Evolutionary conservation across 331 rosid genomes (phyloP).

Genomic region (Malus hybrid): DNA sequence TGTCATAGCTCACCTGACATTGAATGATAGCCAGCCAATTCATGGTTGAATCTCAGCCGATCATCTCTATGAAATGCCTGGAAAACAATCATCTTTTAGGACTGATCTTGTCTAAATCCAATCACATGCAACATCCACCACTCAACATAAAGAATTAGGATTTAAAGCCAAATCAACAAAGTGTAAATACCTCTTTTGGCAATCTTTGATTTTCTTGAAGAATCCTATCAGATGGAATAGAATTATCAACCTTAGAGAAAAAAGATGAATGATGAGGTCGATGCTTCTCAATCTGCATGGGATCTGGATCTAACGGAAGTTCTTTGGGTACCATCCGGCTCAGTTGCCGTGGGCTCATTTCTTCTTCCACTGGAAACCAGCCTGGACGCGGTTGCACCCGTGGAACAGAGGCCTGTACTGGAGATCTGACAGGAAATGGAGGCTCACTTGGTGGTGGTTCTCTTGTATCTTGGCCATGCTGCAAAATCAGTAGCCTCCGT

Average conservation of each 20-base stretch:
- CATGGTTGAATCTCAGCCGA: constrained; percentile 62
- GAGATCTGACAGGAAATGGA: constrained; percentile 58
- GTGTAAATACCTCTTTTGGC: constrained; percentile 69
- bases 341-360: constrained; percentile 70
- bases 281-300: constrained; percentile 63
- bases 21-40: constrained; percentile 48
- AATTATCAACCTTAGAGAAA: constrained; percentile 66
- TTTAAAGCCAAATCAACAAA: constrained; percentile 13
- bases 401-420: constrained; percentile 56
- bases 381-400: constrained; percentile 53
- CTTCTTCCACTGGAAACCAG: constrained; percentile 89
- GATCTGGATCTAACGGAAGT: constrained; percentile 63
- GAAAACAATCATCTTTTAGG: constrained; percentile 16
- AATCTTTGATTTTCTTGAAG: constrained; percentile 68
- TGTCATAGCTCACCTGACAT: constrained; percentile 56
- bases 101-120: background rate
- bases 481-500: constrained; percentile 96
- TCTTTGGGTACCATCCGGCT: constrained; percentile 57
- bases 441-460: constrained; percentile 65
- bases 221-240: constrained; percentile 63
- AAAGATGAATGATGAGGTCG: constrained; percentile 61
- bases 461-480: constrained; percentile 96
- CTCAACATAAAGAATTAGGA: constrained; percentile 9
- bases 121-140: constrained; percentile 8
- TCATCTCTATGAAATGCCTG: constrained; percentile 91